These are phyloP conservation scores for Curvularia eragrostidis DNA, from an alignment of 2,329 filamentous ascomycete species.

Conservation along the genomic window DNA sequence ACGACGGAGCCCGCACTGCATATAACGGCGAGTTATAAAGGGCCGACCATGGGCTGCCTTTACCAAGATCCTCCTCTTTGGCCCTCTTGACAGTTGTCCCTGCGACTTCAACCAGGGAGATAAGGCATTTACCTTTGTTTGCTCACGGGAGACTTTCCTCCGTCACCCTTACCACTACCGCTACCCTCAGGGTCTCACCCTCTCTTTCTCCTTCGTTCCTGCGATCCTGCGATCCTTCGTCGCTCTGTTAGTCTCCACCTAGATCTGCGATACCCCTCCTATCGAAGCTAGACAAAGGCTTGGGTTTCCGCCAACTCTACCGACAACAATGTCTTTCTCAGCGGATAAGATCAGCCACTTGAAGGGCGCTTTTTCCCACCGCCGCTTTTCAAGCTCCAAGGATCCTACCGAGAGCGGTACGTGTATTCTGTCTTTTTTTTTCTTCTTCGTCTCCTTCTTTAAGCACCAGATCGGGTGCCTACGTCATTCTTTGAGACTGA, in stretches of 20 bases:
- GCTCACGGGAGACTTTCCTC: neutral
- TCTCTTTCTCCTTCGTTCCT: neutral
- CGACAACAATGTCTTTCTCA: slow-evolving; percentile 45
- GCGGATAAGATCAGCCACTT: slow-evolving; percentile 43
- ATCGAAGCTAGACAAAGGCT: slow-evolving; percentile 21
- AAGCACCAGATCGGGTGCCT: neutral
- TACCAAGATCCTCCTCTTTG: neutral
- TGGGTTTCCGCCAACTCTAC: slow-evolving; percentile 13
- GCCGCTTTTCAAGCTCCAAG: slow-evolving; percentile 47
- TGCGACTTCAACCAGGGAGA: neutral
- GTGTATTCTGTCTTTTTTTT: slow-evolving; percentile 20
- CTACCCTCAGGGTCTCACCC: neutral
- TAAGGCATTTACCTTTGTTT: neutral
- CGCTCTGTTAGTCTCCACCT: slow-evolving; percentile 3
- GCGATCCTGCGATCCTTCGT: slow-evolving; percentile 1
- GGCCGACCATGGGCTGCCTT: slow-evolving; percentile 6
- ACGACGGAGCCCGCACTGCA: slow-evolving; percentile 1
- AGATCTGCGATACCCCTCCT: slow-evolving; percentile 9
- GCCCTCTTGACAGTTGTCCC: neutral
- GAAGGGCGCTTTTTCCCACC: slow-evolving; percentile 38
- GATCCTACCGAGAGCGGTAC: slow-evolving; percentile 48
- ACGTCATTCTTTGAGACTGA: slow-evolving; percentile 20
- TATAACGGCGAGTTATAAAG: slow-evolving; percentile 12
- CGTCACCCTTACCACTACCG: neutral
- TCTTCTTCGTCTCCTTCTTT: neutral